These are phyloP conservation scores for Boletus rex-veris DNA, from an alignment of 768 basidiomycete species.

Conservation along the genomic window DNA sequence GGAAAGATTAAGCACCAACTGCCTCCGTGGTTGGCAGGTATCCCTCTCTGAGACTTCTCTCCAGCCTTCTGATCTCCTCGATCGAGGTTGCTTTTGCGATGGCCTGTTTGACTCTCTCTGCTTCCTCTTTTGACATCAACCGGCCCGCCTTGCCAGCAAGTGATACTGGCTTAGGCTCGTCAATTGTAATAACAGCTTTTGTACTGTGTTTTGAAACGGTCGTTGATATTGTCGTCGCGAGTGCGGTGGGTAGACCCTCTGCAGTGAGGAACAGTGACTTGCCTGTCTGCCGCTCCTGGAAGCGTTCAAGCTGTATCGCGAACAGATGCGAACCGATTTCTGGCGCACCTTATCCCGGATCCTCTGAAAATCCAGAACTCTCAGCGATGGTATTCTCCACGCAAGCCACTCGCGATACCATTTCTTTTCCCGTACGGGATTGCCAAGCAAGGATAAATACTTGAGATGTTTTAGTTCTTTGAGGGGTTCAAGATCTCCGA, in stretches of 20 bases:
- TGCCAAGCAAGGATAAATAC: constrained; percentile 74
- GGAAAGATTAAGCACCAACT: constrained; percentile 61
- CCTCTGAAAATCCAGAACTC: constrained; percentile 94
- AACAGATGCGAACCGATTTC: constrained; percentile 26
- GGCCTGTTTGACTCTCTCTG: constrained; percentile 79
- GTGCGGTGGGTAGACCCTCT: constrained; percentile 71
- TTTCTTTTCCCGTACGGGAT: constrained; percentile 87
- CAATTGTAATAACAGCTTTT: constrained; percentile 62
- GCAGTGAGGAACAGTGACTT: constrained; percentile 77
- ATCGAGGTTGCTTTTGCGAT: constrained; percentile 89
- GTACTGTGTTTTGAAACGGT: constrained; percentile 65
- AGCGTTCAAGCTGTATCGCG: constrained; percentile 28
- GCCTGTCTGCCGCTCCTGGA: constrained; percentile 75
- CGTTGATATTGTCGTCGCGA: constrained; percentile 73
- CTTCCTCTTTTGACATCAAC: constrained; percentile 89
- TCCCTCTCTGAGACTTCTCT: constrained; percentile 80
- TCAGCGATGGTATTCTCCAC: constrained; percentile 79
- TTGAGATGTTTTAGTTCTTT: constrained; percentile 72
- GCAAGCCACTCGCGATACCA: constrained; percentile 97
- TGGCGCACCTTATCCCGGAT: constrained; percentile 88
- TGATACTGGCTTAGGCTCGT: constrained; percentile 69
- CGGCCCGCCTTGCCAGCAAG: constrained; percentile 70
- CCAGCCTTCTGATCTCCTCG: constrained; percentile 82
- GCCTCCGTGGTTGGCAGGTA: constrained; percentile 76
- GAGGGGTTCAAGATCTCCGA: constrained; percentile 82